Conservation (phyloP, 371 early-diverging fungal species). For the Apophysomyces variabilis region DNA sequence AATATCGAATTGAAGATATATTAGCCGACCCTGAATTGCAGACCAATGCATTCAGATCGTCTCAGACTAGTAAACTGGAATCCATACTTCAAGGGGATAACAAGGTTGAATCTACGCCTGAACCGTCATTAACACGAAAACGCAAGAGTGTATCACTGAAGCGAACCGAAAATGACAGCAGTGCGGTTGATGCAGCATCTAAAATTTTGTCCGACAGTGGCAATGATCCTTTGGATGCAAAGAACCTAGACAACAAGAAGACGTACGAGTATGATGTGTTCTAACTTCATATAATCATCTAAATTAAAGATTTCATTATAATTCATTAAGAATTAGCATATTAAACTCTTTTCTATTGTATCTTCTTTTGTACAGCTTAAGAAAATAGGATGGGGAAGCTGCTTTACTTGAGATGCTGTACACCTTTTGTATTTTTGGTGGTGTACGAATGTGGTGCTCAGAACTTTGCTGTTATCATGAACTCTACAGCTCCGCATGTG, state of each 20-base stretch:
- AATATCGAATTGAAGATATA: conserved; percentile 49
- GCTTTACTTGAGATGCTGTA: too few relatives aligned
- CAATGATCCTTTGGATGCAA: conserved; percentile 28
- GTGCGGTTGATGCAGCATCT: neutral
- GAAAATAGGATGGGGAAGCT: too few relatives aligned
- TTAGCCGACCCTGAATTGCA: conserved; percentile 43
- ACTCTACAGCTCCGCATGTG: neutral
- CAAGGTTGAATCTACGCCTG: neutral
- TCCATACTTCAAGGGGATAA: conserved; percentile 31
- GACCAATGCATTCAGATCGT: conserved; percentile 16
- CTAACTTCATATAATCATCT: neutral
- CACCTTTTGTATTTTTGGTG: too few relatives aligned
- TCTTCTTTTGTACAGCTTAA: too few relatives aligned
- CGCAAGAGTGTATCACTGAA: conserved; percentile 5
- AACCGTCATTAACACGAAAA: neutral
- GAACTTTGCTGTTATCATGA: too few relatives aligned
- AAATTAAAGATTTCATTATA: too few relatives aligned
- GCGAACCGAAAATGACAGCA: neutral
- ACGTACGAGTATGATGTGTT: conserved; percentile 22
- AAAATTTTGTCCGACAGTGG: neutral
- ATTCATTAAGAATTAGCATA: too few relatives aligned
- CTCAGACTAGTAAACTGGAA: conserved; percentile 29
- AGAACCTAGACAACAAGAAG: conserved; percentile 20
- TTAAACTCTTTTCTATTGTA: too few relatives aligned
- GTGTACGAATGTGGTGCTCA: too few relatives aligned